These are phyloP conservation scores for Phialemoniopsis sp. DNA, from an alignment of 2,329 filamentous ascomycete genomes.

Conservation along the genomic window DNA sequence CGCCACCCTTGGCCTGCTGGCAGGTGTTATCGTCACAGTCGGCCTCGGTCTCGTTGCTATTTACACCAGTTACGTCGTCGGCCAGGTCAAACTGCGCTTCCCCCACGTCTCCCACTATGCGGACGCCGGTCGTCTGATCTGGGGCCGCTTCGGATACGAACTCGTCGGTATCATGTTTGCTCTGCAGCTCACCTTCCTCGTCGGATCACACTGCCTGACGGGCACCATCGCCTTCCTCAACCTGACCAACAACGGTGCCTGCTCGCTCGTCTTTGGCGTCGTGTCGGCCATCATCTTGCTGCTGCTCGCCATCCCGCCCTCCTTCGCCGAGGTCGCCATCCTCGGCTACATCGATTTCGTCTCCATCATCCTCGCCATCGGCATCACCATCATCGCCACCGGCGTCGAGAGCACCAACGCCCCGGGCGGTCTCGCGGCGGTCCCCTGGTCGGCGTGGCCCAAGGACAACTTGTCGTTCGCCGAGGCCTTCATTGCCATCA, in stretches of 20 bases:
- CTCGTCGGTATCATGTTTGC: constrained; percentile 58
- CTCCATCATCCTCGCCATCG: constrained; percentile 43
- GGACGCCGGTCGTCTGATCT: constrained; percentile 61
- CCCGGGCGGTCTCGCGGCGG: no score
- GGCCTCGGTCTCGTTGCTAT: constrained; percentile 31
- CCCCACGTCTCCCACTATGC: constrained; percentile 63
- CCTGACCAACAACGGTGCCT: constrained; percentile 51
- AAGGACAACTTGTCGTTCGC: constrained; percentile 40
- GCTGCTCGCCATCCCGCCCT: constrained; percentile 40
- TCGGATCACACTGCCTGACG: constrained; percentile 67
- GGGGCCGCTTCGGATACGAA: constrained; percentile 57
- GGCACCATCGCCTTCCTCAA: constrained; percentile 67
- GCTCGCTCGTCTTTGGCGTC: constrained; percentile 39
- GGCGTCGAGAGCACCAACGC: no score
- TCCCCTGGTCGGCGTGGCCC: constrained; percentile 39
- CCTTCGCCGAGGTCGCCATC: constrained; percentile 43
- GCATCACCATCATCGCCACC: no score
- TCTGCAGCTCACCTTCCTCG: constrained; percentile 64
- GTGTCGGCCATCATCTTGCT: constrained; percentile 42
- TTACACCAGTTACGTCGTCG: constrained; percentile 34
- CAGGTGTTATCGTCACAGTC: constrained; percentile 28
- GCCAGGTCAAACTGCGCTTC: constrained; percentile 40
- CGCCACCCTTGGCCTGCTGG: constrained; percentile 47
- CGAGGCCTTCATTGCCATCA: constrained; percentile 55
- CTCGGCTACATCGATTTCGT: constrained; percentile 52